Conservation (phyloP, 2,329 filamentous ascomycete species). For the Aspergillus flavus region DNA sequence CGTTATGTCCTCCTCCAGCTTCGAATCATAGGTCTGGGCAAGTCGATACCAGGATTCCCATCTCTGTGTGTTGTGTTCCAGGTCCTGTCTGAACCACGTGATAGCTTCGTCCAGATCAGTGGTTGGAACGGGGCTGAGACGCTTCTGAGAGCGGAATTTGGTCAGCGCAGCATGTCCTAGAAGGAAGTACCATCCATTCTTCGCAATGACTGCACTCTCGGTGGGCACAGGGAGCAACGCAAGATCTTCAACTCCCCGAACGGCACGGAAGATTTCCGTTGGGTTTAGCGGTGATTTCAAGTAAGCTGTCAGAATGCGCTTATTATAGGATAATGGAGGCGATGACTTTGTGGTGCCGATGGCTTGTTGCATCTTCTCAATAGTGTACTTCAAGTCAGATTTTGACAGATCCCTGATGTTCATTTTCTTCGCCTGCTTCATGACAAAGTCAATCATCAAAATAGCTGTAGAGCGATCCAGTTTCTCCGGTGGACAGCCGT, state of each 20-base stretch:
- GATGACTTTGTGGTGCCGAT: constrained; percentile 76
- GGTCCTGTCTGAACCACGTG: constrained; percentile 75
- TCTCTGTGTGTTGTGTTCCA: constrained; percentile 77
- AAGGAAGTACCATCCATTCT: constrained; percentile 88
- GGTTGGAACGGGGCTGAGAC: constrained; percentile 75
- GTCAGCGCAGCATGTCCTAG: constrained; percentile 85
- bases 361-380: constrained; percentile 89
- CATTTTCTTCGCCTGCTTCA: constrained; percentile 77
- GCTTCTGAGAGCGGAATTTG: constrained; percentile 79
- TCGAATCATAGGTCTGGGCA: constrained; percentile 83
- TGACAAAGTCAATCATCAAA: constrained; percentile 80
- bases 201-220: constrained; percentile 70
- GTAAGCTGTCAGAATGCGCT: constrained; percentile 77
- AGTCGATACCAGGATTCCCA: constrained; percentile 93
- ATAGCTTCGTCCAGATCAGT: constrained; percentile 83
- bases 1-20: constrained; percentile 81
- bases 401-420: constrained; percentile 89
- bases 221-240: constrained; percentile 70
- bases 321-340: constrained; percentile 82
- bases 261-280: constrained; percentile 74
- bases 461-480: constrained; percentile 80
- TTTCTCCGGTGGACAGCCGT: constrained; percentile 75
- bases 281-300: constrained; percentile 84
- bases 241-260: constrained; percentile 75
- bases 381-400: constrained; percentile 83